Percentiles rank a stretch among this genome's conserved stretches.
phyloP scores from a whole-genome alignment of 2,329 filamentous ascomycete species.

The Verticillium isaacii region DNA sequence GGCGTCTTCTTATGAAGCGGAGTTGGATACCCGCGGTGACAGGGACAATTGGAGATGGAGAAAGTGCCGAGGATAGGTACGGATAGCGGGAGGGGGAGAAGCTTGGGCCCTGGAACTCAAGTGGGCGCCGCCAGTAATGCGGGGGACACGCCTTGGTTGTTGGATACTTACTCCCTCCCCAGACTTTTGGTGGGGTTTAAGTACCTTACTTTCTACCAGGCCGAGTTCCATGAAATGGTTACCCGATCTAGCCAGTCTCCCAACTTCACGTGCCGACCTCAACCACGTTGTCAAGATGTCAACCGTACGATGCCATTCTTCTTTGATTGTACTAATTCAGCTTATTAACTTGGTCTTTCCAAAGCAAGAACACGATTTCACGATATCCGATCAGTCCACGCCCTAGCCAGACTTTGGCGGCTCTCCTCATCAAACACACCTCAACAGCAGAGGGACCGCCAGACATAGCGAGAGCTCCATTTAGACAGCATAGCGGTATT shows the following conservation, averaged over 20 bases:
- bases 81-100: not conserved
- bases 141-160: not conserved
- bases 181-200: not conserved
- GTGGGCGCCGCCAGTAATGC: too few relatives aligned
- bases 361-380: too few relatives aligned
- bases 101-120: not conserved
- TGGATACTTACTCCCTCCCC: not conserved
- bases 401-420: too few relatives aligned
- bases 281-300: not conserved
- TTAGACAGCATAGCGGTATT: conserved; percentile 1
- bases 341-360: not conserved
- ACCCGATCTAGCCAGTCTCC: not conserved
- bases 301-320: not conserved
- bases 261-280: not conserved
- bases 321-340: not conserved
- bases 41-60: not conserved
- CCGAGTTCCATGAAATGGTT: not conserved
- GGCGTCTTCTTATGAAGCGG: not conserved
- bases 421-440: too few relatives aligned
- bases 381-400: too few relatives aligned
- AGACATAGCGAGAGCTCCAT: too few relatives aligned
- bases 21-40: not conserved
- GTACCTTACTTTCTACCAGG: not conserved
- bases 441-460: too few relatives aligned
- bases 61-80: not conserved